Percentiles rank a stretch among this genome's conserved stretches.
Evolutionary conservation across 257 asterid species (phyloP).

Genomic region (Solanum sejunctum): DNA sequence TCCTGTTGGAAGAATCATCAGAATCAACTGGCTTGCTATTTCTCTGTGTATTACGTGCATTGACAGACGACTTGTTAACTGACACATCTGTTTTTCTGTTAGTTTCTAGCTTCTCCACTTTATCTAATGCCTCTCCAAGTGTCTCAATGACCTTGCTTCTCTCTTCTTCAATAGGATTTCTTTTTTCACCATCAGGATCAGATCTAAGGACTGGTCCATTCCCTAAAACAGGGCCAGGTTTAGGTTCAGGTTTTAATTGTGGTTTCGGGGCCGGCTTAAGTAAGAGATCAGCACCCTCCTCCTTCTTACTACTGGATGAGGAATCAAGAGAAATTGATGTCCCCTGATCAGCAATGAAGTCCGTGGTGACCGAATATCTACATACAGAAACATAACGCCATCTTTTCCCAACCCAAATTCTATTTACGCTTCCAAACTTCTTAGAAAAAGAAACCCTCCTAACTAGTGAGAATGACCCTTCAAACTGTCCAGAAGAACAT

Average conservation of each 20-base stretch:
- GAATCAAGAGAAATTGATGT: slow-evolving; percentile 73
- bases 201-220: slow-evolving; percentile 25
- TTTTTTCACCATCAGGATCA: slow-evolving; percentile 26
- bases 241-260: slow-evolving; percentile 43
- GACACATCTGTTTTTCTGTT: slow-evolving; percentile 31
- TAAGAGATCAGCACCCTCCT: slow-evolving; percentile 36
- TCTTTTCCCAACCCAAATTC: slow-evolving; percentile 46
- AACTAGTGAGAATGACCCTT: slow-evolving; percentile 63
- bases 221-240: slow-evolving; percentile 29
- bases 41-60: slow-evolving; percentile 18
- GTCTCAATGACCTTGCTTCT: slow-evolving; percentile 64
- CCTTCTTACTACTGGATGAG: slow-evolving; percentile 36
- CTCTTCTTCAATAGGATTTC: slow-evolving; percentile 32
- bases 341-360: slow-evolving; percentile 62
- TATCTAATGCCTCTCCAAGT: slow-evolving; percentile 80
- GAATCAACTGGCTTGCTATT: slow-evolving; percentile 42
- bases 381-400: slow-evolving; percentile 72
- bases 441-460: slow-evolving; percentile 37
- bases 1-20: slow-evolving; percentile 17
- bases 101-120: slow-evolving; percentile 76
- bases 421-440: slow-evolving; percentile 36
- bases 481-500: slow-evolving; percentile 57
- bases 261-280: slow-evolving; percentile 87
- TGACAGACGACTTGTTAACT: slow-evolving; percentile 30
- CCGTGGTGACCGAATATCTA: slow-evolving; percentile 75